Percentiles rank a stretch among this genome's conserved stretches.
These are phyloP conservation scores for Verticillium dahliae DNA, from an alignment of 2,329 filamentous ascomycete species.

Conservation along the genomic window DNA sequence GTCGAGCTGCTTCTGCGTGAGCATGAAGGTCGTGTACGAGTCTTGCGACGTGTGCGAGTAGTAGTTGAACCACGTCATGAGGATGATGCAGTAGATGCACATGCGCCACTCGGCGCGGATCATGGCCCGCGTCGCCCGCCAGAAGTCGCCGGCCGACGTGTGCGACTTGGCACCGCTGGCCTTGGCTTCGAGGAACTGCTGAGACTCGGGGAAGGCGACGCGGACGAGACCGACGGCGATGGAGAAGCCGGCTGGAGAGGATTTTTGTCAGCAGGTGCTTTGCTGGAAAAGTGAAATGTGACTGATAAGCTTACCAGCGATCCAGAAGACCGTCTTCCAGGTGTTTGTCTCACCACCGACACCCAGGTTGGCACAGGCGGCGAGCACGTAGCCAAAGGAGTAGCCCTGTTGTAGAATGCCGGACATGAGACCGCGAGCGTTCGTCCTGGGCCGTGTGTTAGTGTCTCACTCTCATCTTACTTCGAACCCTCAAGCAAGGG, in stretches of 20 bases:
- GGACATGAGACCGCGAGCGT: conserved; percentile 72
- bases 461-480: conserved; percentile 3
- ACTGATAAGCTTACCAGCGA: conserved; percentile 38
- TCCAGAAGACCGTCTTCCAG: conserved; percentile 75
- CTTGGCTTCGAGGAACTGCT: conserved; percentile 67
- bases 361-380: conserved; percentile 67
- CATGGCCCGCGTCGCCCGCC: conserved; percentile 63
- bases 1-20: conserved; percentile 61
- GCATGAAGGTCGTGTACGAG: conserved; percentile 76
- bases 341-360: conserved; percentile 56
- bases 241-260: conserved; percentile 48
- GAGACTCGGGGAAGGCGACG: conserved; percentile 64
- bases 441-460: conserved; percentile 28
- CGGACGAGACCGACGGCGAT: conserved; percentile 63
- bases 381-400: conserved; percentile 72
- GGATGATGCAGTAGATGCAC: conserved; percentile 68
- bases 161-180: conserved; percentile 44
- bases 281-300: conserved; percentile 2
- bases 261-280: not conserved
- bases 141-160: conserved; percentile 49
- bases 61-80: conserved; percentile 73
- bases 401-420: conserved; percentile 81
- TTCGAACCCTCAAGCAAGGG: not conserved
- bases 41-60: conserved; percentile 78
- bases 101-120: conserved; percentile 66